phyloP scores from a whole-genome alignment of 1,284 basidiomycete genomes.

The Cutaneotrichosporon cutaneum region DNA sequence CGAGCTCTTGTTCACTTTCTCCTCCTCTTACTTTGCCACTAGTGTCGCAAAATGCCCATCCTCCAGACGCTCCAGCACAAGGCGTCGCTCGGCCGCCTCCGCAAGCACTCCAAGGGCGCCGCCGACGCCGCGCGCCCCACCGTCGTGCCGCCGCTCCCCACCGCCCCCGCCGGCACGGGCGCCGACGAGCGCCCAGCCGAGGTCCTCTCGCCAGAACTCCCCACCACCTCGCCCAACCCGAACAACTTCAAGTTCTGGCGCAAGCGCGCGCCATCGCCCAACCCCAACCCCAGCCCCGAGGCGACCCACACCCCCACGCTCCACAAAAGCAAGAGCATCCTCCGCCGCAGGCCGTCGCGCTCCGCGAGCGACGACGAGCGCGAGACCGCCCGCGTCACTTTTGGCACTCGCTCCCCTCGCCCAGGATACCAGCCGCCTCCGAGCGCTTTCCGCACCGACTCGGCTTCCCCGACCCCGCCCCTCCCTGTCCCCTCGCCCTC shows the following conservation, averaged over 20 bases:
- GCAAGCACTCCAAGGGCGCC: constrained; percentile 12
- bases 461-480: not conserved
- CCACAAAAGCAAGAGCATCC: constrained; percentile 8
- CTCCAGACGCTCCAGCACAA: constrained; percentile 23
- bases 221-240: not conserved
- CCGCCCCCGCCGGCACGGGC: not conserved
- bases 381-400: not conserved
- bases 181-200: not conserved
- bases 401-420: not conserved
- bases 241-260: constrained; percentile 14
- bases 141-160: not conserved
- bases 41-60: constrained; percentile 12
- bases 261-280: constrained; percentile 5
- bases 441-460: constrained; percentile 1
- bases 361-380: constrained; percentile 1
- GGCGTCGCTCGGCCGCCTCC: constrained; percentile 21
- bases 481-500: not conserved
- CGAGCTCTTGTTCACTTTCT: not conserved
- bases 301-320: not conserved
- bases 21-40: constrained; percentile 2
- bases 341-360: constrained; percentile 10
- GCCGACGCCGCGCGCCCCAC: not conserved
- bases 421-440: constrained; percentile 1
- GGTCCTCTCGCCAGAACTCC: not conserved
- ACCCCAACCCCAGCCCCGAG: not conserved